phyloP scores from a whole-genome alignment of 164 flowering plant genomes.

The Vitis rotundifolia region DNA sequence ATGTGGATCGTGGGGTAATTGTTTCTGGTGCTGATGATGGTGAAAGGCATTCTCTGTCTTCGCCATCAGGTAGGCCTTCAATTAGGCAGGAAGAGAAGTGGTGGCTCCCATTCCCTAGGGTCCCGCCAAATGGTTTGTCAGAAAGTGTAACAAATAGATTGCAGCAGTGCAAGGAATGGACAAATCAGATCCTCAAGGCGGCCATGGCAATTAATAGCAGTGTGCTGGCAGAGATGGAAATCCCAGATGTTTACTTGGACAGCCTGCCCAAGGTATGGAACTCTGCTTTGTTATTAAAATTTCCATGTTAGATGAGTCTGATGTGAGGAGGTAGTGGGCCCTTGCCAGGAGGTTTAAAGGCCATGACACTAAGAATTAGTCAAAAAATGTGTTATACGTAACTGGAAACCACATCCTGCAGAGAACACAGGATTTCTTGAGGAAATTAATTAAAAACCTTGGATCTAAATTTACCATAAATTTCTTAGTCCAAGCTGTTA shows the following conservation, averaged over 20 bases:
- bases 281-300: neutral
- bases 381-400: too few relatives aligned
- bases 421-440: too few relatives aligned
- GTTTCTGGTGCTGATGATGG: slow-evolving; percentile 33
- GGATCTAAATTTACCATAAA: too few relatives aligned
- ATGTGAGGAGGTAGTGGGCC: too few relatives aligned
- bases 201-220: slow-evolving; percentile 67
- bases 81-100: slow-evolving; percentile 72
- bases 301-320: neutral
- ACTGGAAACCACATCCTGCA: too few relatives aligned
- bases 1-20: slow-evolving; percentile 59
- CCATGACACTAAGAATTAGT: too few relatives aligned
- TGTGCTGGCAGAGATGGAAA: slow-evolving; percentile 79
- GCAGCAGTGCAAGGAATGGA: slow-evolving; percentile 68
- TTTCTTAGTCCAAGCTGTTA: too few relatives aligned
- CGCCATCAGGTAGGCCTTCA: slow-evolving; percentile 41
- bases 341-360: too few relatives aligned
- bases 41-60: slow-evolving; percentile 25
- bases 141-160: slow-evolving; percentile 54
- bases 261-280: slow-evolving; percentile 66
- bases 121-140: slow-evolving; percentile 65
- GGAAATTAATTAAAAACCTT: too few relatives aligned
- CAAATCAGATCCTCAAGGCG: slow-evolving; percentile 77
- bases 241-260: slow-evolving; percentile 60
- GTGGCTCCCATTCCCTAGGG: slow-evolving; percentile 84